Evolutionary conservation across 495 filamentous ascomycete species (phyloP).

Genomic region (Tuber melanosporum): DNA sequence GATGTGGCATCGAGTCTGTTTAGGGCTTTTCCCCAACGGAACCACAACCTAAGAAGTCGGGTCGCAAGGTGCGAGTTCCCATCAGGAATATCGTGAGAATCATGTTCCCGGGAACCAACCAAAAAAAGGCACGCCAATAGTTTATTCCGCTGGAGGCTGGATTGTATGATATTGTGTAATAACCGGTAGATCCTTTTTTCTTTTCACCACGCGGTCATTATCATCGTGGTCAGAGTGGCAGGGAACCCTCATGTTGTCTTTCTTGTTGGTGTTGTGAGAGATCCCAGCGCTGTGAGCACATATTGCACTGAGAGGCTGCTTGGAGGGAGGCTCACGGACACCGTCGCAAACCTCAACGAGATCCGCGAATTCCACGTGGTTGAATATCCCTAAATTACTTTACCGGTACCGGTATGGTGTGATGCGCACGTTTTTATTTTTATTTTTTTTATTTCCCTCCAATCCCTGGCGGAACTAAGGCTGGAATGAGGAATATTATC

Average conservation of each 20-base stretch:
- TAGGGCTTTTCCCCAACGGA: neutral
- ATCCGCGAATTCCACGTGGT: constrained; percentile 2
- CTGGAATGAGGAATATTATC: neutral
- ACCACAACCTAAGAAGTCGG: neutral
- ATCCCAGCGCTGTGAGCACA: neutral
- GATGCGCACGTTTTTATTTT: neutral
- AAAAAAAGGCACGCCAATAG: neutral
- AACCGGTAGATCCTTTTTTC: neutral
- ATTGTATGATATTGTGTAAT: neutral
- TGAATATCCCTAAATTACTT: neutral
- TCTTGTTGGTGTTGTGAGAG: neutral
- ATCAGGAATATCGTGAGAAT: neutral
- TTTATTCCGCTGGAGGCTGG: neutral
- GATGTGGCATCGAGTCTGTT: neutral
- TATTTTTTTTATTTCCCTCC: neutral
- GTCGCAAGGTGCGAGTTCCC: neutral
- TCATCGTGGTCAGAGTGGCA: neutral
- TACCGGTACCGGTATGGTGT: neutral
- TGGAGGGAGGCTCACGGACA: neutral
- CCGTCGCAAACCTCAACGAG: neutral
- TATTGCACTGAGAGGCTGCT: neutral
- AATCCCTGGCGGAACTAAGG: neutral
- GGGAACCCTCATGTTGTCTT: neutral
- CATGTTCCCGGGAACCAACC: neutral
- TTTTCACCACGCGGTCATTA: neutral